Conservation (phyloP, 1,284 basidiomycete genomes). For the Pterulicium gracile region DNA sequence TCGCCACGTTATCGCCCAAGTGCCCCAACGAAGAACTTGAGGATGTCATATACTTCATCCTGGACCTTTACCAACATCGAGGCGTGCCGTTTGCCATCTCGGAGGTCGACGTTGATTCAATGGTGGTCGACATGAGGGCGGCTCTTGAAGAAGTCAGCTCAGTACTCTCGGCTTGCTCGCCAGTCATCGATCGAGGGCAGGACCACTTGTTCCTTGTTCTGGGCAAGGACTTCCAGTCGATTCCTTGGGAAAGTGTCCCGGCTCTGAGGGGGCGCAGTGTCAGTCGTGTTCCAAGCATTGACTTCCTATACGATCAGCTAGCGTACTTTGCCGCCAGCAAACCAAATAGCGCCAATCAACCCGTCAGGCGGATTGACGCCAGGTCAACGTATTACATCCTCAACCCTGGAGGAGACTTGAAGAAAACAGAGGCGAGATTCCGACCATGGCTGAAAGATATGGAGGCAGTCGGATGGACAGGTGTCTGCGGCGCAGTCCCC, state of each 20-base stretch:
- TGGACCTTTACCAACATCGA: conserved; percentile 91
- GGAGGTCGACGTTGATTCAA: conserved; percentile 88
- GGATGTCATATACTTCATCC: conserved; percentile 88
- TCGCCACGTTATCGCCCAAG: conserved; percentile 71
- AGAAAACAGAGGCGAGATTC: conserved; percentile 77
- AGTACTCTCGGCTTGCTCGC: conserved; percentile 23
- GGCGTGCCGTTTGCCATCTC: conserved; percentile 84
- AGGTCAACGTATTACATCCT: conserved; percentile 76
- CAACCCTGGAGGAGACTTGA: conserved; percentile 89
- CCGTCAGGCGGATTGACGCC: conserved; percentile 39
- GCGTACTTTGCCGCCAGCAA: conserved; percentile 33
- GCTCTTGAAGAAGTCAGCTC: conserved; percentile 60
- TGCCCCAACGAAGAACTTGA: conserved; percentile 91
- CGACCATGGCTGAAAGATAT: conserved; percentile 59
- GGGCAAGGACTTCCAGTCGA: conserved; percentile 81
- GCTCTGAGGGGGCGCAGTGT: conserved; percentile 76
- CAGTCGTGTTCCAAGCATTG: conserved; percentile 82
- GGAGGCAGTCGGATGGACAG: conserved; percentile 71
- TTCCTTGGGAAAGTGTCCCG: conserved; percentile 97
- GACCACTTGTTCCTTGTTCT: conserved; percentile 83
- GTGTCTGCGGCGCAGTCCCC: conserved; percentile 66
- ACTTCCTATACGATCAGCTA: conserved; percentile 81
- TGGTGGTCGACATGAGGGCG: conserved; percentile 62
- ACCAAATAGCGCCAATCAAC: conserved; percentile 11
- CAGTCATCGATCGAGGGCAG: conserved; percentile 10